These are phyloP conservation scores for Lachnellula cervina DNA, from an alignment of 2,329 filamentous ascomycete species.

Conservation along the genomic window DNA sequence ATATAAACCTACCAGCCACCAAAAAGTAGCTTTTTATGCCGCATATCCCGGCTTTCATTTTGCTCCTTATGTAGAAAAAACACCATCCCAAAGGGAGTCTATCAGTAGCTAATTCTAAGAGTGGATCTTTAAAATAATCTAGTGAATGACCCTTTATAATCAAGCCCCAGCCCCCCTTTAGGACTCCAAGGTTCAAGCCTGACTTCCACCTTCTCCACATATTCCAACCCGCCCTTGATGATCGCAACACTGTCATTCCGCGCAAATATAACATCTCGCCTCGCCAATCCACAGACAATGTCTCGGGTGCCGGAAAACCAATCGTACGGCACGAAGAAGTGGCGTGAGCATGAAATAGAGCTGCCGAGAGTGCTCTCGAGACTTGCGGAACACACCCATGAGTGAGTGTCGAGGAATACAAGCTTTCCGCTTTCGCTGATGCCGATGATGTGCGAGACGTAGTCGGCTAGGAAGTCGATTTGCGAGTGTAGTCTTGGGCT, in stretches of 20 bases:
- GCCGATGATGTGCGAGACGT: constrained; percentile 24
- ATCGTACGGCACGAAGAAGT: constrained; percentile 33
- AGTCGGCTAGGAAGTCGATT: constrained; percentile 11
- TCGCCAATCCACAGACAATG: constrained; percentile 17
- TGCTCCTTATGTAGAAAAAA: no score
- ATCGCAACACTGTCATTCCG: constrained; percentile 25
- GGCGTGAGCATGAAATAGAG: constrained; percentile 20
- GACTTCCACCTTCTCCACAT: constrained; percentile 19
- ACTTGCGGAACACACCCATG: constrained; percentile 29
- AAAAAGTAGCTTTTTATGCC: no score
- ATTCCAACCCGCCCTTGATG: constrained; percentile 27
- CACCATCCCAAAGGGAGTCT: no score
- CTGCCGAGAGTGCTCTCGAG: constrained; percentile 9
- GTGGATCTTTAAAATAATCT: no score
- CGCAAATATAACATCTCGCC: constrained; percentile 26
- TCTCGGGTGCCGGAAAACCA: constrained; percentile 28
- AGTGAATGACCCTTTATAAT: no score
- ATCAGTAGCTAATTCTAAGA: no score
- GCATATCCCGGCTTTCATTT: no score
- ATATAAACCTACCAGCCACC: no score
- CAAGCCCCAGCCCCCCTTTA: no score
- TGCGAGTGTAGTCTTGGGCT: constrained; percentile 10
- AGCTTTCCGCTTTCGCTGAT: constrained; percentile 18
- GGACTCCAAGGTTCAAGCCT: no score
- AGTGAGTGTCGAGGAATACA: constrained; percentile 27